These are phyloP conservation scores for Helotiales sp. DNA, from an alignment of 2,329 filamentous ascomycete genomes.

Conservation along the genomic window DNA sequence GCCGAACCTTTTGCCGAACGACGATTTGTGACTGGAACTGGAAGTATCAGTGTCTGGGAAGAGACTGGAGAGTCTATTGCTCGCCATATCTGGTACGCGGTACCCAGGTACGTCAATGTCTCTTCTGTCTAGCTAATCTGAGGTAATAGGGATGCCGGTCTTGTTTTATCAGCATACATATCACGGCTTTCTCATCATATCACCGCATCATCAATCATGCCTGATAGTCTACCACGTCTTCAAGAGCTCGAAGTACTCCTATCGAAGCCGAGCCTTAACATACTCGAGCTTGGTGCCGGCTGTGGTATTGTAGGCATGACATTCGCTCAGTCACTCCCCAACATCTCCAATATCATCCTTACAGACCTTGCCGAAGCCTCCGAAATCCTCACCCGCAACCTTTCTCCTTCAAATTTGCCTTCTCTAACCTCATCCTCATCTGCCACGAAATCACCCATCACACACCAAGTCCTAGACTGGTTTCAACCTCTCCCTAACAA, in stretches of 20 bases:
- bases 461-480: slow-evolving; percentile 61
- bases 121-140: slow-evolving; percentile 17
- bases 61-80: slow-evolving; percentile 74
- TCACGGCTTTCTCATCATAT: slow-evolving; percentile 10
- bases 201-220: background rate
- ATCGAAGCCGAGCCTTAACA: slow-evolving; percentile 39
- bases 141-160: slow-evolving; percentile 38
- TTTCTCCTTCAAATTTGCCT: slow-evolving; percentile 4
- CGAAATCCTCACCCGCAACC: slow-evolving; percentile 58
- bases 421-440: background rate
- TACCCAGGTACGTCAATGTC: slow-evolving; percentile 24
- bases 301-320: slow-evolving; percentile 68
- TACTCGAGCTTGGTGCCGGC: slow-evolving; percentile 67
- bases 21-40: background rate
- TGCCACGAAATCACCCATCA: slow-evolving; percentile 39
- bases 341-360: slow-evolving; percentile 48
- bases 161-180: slow-evolving; percentile 38
- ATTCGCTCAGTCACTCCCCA: slow-evolving; percentile 38
- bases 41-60: slow-evolving; percentile 54
- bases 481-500: slow-evolving; percentile 44
- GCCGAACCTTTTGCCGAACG: slow-evolving; percentile 25
- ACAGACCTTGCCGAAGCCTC: slow-evolving; percentile 67
- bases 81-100: slow-evolving; percentile 63
- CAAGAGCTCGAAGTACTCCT: slow-evolving; percentile 20
- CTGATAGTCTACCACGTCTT: slow-evolving; percentile 11